phyloP scores from a whole-genome alignment of 768 basidiomycete genomes.

The Lactarius hengduanensis region DNA sequence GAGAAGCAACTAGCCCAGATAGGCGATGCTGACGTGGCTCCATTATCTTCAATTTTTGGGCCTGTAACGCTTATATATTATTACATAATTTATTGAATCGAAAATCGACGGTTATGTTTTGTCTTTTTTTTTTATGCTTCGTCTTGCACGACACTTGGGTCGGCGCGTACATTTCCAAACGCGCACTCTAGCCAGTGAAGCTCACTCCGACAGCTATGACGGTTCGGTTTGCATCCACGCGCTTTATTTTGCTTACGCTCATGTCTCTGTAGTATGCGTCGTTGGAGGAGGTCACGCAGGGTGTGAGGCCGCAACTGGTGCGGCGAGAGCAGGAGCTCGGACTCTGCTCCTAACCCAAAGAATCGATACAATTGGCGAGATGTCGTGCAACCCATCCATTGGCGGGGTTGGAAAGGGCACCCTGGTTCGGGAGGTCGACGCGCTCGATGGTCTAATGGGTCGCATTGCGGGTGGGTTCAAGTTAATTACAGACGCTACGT shows the following conservation, averaged over 20 bases:
- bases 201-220: constrained; percentile 12
- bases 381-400: constrained; percentile 92
- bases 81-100: not conserved
- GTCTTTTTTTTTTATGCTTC: constrained; percentile 13
- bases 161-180: constrained; percentile 4
- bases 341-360: constrained; percentile 83
- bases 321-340: constrained; percentile 78
- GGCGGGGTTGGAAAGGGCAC: constrained; percentile 93
- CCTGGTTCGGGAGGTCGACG: constrained; percentile 88
- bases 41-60: not conserved
- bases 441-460: constrained; percentile 85
- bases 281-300: constrained; percentile 94
- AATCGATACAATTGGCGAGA: constrained; percentile 73
- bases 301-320: constrained; percentile 85
- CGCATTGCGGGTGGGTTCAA: constrained; percentile 63
- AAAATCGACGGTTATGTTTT: not conserved
- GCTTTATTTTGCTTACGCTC: not conserved
- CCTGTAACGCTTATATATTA: not conserved
- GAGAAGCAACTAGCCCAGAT: too few relatives aligned
- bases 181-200: constrained; percentile 7
- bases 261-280: constrained; percentile 57
- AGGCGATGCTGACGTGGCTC: too few relatives aligned
- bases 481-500: too few relatives aligned
- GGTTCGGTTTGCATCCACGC: constrained; percentile 2
- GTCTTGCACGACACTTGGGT: constrained; percentile 10